Evolutionary conservation across 345 rosid genomes (phyloP).

Genomic region (Salix purpurea): DNA sequence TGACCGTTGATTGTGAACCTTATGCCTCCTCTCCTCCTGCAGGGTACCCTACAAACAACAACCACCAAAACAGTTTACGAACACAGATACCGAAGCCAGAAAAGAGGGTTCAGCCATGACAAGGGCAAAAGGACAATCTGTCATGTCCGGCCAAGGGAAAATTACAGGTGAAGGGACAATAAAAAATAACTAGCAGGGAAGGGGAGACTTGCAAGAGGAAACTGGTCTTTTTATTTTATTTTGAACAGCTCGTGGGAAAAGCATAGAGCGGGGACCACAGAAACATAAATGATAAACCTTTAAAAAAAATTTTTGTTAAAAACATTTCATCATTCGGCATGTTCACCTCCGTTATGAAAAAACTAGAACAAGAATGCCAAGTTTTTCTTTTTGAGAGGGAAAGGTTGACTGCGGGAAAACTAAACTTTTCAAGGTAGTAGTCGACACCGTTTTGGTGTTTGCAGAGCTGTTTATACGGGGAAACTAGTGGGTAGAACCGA

Average conservation of each 20-base stretch:
- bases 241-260: neutral
- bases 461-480: too few relatives aligned
- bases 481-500: neutral
- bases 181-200: neutral
- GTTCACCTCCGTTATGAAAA: too few relatives aligned
- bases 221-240: too few relatives aligned
- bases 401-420: neutral
- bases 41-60: slow-evolving; percentile 21
- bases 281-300: too few relatives aligned
- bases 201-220: neutral
- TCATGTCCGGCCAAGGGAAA: too few relatives aligned
- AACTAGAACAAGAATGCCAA: too few relatives aligned
- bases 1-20: slow-evolving; percentile 27
- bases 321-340: too few relatives aligned
- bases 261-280: too few relatives aligned
- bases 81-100: neutral
- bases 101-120: too few relatives aligned
- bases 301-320: too few relatives aligned
- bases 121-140: neutral
- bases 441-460: too few relatives aligned
- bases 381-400: neutral
- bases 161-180: too few relatives aligned
- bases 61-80: neutral
- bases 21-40: slow-evolving; percentile 25
- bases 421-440: neutral